Conservation (phyloP, 208 protist genomes). For the Crithidia brevicula region DNA sequence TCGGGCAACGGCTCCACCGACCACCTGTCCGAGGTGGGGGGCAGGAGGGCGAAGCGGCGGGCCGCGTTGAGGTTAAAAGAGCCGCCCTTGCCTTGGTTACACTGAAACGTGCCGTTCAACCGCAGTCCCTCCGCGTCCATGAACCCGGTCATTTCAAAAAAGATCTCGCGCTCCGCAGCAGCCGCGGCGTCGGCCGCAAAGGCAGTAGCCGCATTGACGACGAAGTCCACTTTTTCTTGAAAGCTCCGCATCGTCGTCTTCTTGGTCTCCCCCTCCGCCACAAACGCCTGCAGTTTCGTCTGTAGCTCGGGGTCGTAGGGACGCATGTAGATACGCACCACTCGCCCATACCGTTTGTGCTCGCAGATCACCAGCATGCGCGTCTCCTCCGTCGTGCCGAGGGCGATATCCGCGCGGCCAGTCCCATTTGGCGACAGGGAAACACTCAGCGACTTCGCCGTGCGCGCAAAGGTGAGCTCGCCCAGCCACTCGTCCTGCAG, state of each 20-base stretch:
- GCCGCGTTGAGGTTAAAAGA: conserved; percentile 63
- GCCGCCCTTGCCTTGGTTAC: conserved; percentile 52
- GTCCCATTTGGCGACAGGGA: conserved; percentile 13
- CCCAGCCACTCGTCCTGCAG: conserved; percentile 82
- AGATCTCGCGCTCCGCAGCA: conserved; percentile 6
- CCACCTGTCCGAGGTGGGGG: conserved; percentile 46
- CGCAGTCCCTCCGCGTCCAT: conserved; percentile 81
- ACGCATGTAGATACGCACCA: conserved; percentile 54
- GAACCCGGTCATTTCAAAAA: conserved; percentile 47
- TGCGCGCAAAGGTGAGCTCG: conserved; percentile 33
- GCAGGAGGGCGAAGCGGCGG: conserved; percentile 48
- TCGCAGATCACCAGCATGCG: conserved; percentile 53
- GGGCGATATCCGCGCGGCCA: conserved; percentile 20
- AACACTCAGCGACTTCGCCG: conserved; percentile 25
- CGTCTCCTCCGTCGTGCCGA: conserved; percentile 26
- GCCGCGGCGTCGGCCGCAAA: not conserved
- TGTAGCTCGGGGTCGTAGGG: conserved; percentile 23
- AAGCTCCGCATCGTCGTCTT: conserved; percentile 6
- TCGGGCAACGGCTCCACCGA: conserved; percentile 84
- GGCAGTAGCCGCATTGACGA: conserved; percentile 4
- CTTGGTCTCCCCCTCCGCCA: conserved; percentile 1
- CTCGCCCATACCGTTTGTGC: conserved; percentile 61
- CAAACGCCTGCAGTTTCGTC: conserved; percentile 18
- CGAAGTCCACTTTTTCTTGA: conserved; percentile 24
- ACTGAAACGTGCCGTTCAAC: conserved; percentile 68